phyloP scores from a whole-genome alignment of 75 land plant genomes.

The Pinus tabuliformis region DNA sequence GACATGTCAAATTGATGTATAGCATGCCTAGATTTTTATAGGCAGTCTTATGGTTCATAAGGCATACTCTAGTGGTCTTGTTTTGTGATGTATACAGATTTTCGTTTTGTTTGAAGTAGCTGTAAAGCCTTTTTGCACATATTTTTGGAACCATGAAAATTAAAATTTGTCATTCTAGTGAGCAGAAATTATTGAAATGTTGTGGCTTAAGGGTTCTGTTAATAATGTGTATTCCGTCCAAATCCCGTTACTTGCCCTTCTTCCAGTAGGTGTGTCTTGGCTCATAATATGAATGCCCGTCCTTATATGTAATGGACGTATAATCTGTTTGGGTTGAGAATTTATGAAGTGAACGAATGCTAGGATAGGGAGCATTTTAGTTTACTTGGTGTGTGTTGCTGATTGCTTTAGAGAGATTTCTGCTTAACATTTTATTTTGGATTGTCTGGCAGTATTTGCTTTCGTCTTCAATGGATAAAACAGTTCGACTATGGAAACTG shows the following conservation, averaged over 20 bases:
- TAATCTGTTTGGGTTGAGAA: neutral
- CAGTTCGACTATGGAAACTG: slow-evolving; percentile 88
- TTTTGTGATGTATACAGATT: neutral
- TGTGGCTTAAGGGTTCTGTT: neutral
- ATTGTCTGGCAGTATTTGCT: slow-evolving; percentile 62
- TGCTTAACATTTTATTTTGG: neutral
- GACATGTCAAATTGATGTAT: slow-evolving; percentile 1
- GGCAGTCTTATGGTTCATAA: neutral
- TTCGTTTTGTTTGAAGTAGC: neutral
- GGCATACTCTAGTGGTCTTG: too few species aligned
- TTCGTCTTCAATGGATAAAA: slow-evolving; percentile 88
- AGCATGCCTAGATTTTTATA: neutral
- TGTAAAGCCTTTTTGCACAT: neutral
- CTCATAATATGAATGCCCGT: neutral
- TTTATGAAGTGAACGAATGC: neutral
- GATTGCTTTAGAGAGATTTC: neutral
- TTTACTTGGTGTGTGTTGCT: neutral
- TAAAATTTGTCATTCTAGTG: neutral
- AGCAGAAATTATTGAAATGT: neutral
- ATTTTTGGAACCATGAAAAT: neutral
- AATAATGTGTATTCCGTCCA: too few species aligned
- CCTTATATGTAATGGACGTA: neutral
- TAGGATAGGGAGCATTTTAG: neutral
- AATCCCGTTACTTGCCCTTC: neutral
- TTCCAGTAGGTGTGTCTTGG: neutral